These are phyloP conservation scores for Carex arenaria DNA, from an alignment of 202 grass and related monocot genomes.

Conservation along the genomic window DNA sequence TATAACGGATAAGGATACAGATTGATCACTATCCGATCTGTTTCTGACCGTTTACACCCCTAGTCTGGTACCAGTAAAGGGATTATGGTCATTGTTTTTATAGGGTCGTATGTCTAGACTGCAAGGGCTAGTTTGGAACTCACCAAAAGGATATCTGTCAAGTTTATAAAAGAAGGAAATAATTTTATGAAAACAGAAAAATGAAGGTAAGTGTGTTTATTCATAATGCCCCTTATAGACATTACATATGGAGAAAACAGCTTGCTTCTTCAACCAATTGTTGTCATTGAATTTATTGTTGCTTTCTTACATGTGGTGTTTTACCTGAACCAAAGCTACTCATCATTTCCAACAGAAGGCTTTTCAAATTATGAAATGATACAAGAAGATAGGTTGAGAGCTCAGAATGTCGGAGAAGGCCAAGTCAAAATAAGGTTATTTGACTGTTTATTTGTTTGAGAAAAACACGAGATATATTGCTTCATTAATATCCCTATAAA, in stretches of 20 bases:
- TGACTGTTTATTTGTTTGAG: slow-evolving; percentile 2
- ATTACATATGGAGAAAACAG: background rate
- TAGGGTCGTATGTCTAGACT: background rate
- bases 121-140: background rate
- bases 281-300: background rate
- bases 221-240: background rate
- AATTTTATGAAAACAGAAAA: background rate
- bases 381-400: slow-evolving; percentile 46
- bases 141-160: background rate
- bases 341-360: slow-evolving; percentile 70
- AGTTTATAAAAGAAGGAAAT: background rate
- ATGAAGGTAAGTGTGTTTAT: background rate
- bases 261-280: background rate
- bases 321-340: slow-evolving; percentile 49
- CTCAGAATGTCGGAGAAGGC: slow-evolving; percentile 87
- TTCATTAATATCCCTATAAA: background rate
- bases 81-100: background rate
- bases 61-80: background rate
- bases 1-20: too few species aligned
- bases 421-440: slow-evolving; percentile 94
- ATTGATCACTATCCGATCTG: too few species aligned
- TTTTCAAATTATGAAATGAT: slow-evolving; percentile 34
- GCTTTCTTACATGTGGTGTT: background rate
- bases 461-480: background rate
- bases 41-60: too few species aligned